Conservation (phyloP, 495 filamentous ascomycete genomes). For the Xeromyces bisporus region DNA sequence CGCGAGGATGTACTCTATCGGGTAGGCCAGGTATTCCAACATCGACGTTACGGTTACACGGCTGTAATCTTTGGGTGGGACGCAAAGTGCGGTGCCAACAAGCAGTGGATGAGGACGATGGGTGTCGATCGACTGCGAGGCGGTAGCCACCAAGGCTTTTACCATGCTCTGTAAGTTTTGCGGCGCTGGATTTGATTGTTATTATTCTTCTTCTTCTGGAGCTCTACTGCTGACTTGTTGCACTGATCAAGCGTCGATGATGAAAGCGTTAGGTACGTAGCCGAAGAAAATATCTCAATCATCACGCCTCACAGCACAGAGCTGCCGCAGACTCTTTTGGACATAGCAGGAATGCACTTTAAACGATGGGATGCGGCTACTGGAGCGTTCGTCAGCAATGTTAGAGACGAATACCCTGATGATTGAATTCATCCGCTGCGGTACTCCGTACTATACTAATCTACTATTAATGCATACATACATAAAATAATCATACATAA, state of each 20-base stretch:
- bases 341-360: slow-evolving; percentile 71
- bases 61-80: slow-evolving; percentile 85
- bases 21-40: slow-evolving; percentile 72
- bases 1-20: slow-evolving; percentile 40
- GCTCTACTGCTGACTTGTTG: slow-evolving; percentile 3
- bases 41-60: slow-evolving; percentile 62
- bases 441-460: not conserved
- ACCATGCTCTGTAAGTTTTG: slow-evolving; percentile 59
- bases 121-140: slow-evolving; percentile 40
- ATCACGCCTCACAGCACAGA: slow-evolving; percentile 31
- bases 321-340: slow-evolving; percentile 37
- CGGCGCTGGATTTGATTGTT: not conserved
- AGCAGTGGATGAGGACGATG: slow-evolving; percentile 45
- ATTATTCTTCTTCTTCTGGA: slow-evolving; percentile 1
- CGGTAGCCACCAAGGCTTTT: slow-evolving; percentile 64
- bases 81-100: slow-evolving; percentile 31
- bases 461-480: not conserved
- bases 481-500: not conserved
- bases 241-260: slow-evolving; percentile 43
- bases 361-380: slow-evolving; percentile 62
- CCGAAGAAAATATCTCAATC: slow-evolving; percentile 71
- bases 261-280: slow-evolving; percentile 55
- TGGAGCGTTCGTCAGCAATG: slow-evolving; percentile 67
- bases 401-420: slow-evolving; percentile 71
- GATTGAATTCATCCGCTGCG: slow-evolving; percentile 35